Conservation (phyloP, 148 eudicot species). For the Hydrangea macrophylla region DNA sequence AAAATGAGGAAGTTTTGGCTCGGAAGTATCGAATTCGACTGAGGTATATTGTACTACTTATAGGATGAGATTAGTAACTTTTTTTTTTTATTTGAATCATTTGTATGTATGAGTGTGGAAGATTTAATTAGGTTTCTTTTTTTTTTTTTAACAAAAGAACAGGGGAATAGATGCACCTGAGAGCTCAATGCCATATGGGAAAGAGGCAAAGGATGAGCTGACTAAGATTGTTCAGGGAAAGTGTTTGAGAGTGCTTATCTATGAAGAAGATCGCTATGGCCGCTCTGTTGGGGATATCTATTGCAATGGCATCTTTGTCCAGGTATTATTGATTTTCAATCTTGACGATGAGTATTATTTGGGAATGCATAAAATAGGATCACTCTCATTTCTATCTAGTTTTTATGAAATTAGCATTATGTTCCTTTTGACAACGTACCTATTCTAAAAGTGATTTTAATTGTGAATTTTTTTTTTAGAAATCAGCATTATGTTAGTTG, state of each 20-base stretch:
- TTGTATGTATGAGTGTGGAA: constrained; percentile 4
- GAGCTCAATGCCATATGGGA: constrained; percentile 80
- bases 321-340: constrained; percentile 39
- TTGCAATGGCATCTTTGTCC: constrained; percentile 82
- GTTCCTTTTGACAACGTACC: too few relatives aligned
- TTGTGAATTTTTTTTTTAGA: too few relatives aligned
- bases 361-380: too few relatives aligned
- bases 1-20: constrained; percentile 72
- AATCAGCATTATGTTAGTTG: too few relatives aligned
- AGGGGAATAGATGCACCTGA: constrained; percentile 99
- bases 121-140: too few relatives aligned
- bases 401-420: too few relatives aligned
- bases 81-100: constrained; percentile 7
- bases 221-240: constrained; percentile 61
- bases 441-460: neutral
- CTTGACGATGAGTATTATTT: neutral
- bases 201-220: constrained; percentile 79
- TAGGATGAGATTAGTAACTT: neutral
- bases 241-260: constrained; percentile 54
- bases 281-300: constrained; percentile 83
- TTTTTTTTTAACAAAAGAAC: constrained; percentile 10
- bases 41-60: constrained; percentile 43
- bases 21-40: constrained; percentile 80
- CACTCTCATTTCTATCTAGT: too few relatives aligned
- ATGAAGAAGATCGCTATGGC: constrained; percentile 65